Evolutionary conservation across 139 green algal genomes (phyloP).

Genomic region (Dunaliella sp.): DNA sequence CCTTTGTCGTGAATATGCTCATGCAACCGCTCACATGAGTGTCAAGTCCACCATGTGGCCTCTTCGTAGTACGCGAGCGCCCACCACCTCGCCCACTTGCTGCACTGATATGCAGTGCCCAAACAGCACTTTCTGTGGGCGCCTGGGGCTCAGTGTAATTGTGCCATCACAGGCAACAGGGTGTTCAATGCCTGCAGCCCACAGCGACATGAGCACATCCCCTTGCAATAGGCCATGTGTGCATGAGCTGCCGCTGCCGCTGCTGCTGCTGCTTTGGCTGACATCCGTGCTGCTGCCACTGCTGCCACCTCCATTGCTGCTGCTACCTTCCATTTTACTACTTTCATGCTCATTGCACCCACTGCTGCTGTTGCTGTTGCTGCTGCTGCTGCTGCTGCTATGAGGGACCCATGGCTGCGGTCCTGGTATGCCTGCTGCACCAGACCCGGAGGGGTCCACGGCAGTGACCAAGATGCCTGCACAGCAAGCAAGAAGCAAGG

Average conservation of each 20-base stretch:
- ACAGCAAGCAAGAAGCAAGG: not conserved
- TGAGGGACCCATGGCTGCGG: no score
- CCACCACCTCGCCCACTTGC: slow-evolving; percentile 8
- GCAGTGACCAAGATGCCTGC: slow-evolving; percentile 16
- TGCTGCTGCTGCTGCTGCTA: not conserved
- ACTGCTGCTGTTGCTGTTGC: not conserved
- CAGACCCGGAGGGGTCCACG: slow-evolving; percentile 22
- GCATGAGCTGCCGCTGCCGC: not conserved
- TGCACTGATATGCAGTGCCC: slow-evolving; percentile 21
- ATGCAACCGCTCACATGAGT: slow-evolving; percentile 1
- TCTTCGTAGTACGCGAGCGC: slow-evolving; percentile 10
- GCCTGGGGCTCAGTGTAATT: not conserved
- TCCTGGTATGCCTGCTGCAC: slow-evolving; percentile 16
- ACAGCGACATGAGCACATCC: slow-evolving; percentile 8
- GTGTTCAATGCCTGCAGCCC: not conserved
- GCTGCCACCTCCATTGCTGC: no score
- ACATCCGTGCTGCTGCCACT: no score
- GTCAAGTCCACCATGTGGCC: not conserved
- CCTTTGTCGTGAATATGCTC: no score
- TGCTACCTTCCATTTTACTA: no score
- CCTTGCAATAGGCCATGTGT: not conserved
- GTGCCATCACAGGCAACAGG: not conserved
- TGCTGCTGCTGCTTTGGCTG: not conserved
- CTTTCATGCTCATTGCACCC: no score
- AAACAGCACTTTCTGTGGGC: slow-evolving; percentile 28